Evolutionary conservation across 148 eudicot genomes (phyloP).

Genomic region (Rhododendron kiyosumense): DNA sequence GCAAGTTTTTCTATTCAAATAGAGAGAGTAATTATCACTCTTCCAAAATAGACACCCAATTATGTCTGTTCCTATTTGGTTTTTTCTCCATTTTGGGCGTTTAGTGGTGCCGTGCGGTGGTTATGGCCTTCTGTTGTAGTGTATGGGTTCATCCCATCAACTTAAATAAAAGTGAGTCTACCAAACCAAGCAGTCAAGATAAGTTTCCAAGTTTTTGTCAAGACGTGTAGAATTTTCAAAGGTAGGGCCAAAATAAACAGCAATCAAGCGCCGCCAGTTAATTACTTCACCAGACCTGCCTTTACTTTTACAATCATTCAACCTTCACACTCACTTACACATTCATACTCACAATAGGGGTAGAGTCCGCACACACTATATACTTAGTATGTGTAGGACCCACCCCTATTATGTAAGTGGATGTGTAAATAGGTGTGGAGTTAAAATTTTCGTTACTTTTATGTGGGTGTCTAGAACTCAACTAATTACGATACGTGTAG

Average conservation of each 20-base stretch:
- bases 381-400: too few relatives aligned
- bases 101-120: neutral
- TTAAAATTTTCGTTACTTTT: neutral
- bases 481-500: neutral
- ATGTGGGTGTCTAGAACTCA: neutral
- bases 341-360: too few relatives aligned
- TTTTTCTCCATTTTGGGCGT: neutral
- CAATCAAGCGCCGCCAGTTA: neutral
- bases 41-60: neutral
- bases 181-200: neutral
- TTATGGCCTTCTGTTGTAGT: neutral
- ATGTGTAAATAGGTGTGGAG: too few relatives aligned
- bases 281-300: constrained; percentile 1
- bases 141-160: neutral
- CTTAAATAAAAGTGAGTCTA: neutral
- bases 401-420: too few relatives aligned
- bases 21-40: neutral
- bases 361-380: too few relatives aligned
- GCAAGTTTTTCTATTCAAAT: neutral
- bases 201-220: neutral
- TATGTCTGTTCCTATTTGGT: neutral
- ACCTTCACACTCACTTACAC: too few relatives aligned
- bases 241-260: neutral
- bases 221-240: neutral
- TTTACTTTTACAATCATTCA: neutral